Conservation (phyloP, 768 basidiomycete species). For the Phylloporus sp. region DNA sequence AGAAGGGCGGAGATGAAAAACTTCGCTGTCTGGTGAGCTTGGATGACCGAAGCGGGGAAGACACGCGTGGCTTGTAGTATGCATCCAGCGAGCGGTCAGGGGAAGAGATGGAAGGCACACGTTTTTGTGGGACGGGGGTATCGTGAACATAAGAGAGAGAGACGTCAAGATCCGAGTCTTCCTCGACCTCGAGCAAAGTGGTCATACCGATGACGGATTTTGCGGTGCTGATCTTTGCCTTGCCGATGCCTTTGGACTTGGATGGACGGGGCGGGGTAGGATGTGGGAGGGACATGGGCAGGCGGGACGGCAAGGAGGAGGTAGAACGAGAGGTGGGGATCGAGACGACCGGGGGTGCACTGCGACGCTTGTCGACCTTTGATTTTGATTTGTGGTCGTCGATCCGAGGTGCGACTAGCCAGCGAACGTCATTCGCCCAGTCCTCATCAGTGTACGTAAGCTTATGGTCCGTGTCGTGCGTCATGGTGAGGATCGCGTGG, state of each 20-base stretch:
- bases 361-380: slow-evolving; percentile 20
- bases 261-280: slow-evolving; percentile 19
- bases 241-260: slow-evolving; percentile 23
- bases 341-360: slow-evolving; percentile 10
- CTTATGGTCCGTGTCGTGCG: slow-evolving; percentile 20
- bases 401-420: slow-evolving; percentile 44
- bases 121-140: slow-evolving; percentile 13
- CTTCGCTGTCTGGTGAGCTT: slow-evolving; percentile 29
- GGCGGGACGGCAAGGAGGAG: slow-evolving; percentile 18
- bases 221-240: slow-evolving; percentile 32
- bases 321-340: slow-evolving; percentile 20
- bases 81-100: slow-evolving; percentile 8
- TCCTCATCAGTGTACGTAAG: slow-evolving; percentile 48
- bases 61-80: slow-evolving; percentile 19
- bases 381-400: slow-evolving; percentile 14
- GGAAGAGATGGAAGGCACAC: slow-evolving; percentile 11
- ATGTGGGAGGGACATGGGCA: slow-evolving; percentile 11
- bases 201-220: slow-evolving; percentile 51
- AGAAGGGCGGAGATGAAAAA: slow-evolving; percentile 26
- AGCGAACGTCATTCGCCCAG: slow-evolving; percentile 66
- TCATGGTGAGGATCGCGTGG: slow-evolving; percentile 19
- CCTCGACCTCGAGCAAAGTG: slow-evolving; percentile 50
- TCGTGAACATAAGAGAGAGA: slow-evolving; percentile 3
- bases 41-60: slow-evolving; percentile 21
- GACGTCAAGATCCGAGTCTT: slow-evolving; percentile 32